Conservation (phyloP, 2,329 filamentous ascomycete species). For the Xylaria sp. region DNA sequence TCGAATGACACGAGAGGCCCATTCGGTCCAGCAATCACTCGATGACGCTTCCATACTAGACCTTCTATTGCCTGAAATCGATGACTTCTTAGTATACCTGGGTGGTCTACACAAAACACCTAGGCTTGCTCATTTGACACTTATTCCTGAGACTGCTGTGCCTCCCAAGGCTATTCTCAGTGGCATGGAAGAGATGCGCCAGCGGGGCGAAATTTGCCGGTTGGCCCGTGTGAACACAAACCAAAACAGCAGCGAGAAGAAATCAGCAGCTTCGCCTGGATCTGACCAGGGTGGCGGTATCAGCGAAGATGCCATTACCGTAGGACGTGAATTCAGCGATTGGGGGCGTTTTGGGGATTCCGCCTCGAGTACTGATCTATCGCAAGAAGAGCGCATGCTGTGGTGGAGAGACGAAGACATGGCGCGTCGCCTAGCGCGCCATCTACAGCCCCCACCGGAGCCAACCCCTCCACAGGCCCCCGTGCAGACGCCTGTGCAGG, state of each 20-base stretch:
- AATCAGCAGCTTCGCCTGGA: background rate
- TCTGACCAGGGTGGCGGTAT: background rate
- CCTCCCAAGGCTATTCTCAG: constrained; percentile 36
- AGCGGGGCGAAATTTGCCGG: constrained; percentile 36
- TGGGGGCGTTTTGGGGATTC: constrained; percentile 52
- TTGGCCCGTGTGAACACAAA: constrained; percentile 30
- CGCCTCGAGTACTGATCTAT: background rate
- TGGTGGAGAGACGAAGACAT: constrained; percentile 57
- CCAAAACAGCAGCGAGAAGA: constrained; percentile 17
- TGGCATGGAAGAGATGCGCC: constrained; percentile 38
- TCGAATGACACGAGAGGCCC: constrained; percentile 42
- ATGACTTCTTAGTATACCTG: constrained; percentile 49
- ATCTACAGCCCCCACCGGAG: constrained; percentile 47
- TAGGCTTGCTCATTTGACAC: constrained; percentile 48
- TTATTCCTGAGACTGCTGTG: constrained; percentile 52
- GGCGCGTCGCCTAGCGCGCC: constrained; percentile 51
- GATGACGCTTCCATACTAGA: constrained; percentile 48
- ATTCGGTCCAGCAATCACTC: constrained; percentile 43
- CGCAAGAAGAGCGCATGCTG: constrained; percentile 31
- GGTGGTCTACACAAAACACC: constrained; percentile 42
- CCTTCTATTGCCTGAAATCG: constrained; percentile 49
- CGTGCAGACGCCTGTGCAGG: constrained; percentile 36
- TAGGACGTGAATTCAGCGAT: constrained; percentile 47
- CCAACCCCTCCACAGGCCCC: constrained; percentile 20
- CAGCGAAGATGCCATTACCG: constrained; percentile 24